These are phyloP conservation scores for Nakataea oryzae DNA, from an alignment of 2,329 filamentous ascomycete genomes.

Conservation along the genomic window DNA sequence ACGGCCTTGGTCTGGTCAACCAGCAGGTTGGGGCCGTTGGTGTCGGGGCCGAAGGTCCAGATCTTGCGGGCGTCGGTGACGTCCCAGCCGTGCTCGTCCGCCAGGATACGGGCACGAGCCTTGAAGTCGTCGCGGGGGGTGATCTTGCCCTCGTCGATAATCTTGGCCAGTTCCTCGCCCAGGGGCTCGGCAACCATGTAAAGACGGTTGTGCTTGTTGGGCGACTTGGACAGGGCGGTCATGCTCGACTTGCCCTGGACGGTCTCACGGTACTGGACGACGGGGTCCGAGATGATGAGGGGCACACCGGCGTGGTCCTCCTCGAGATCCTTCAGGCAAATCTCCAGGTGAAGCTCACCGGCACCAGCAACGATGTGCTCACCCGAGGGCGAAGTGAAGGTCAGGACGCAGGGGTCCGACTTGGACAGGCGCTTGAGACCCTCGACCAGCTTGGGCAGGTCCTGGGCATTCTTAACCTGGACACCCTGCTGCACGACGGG, in stretches of 20 bases:
- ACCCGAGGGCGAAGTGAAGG: slow-evolving; percentile 79
- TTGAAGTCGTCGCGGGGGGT: slow-evolving; percentile 97
- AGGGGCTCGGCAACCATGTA: slow-evolving; percentile 91
- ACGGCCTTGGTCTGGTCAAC: slow-evolving; percentile 99
- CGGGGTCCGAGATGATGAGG: slow-evolving; percentile 94
- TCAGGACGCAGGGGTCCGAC: slow-evolving; percentile 97
- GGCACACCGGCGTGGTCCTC: slow-evolving; percentile 98
- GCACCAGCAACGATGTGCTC: slow-evolving; percentile 99
- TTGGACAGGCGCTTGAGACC: slow-evolving; percentile 99
- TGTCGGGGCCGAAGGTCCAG: slow-evolving; percentile 99
- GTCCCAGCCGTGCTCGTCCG: slow-evolving; percentile 97
- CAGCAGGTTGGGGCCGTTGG: slow-evolving; percentile 93
- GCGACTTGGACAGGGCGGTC: slow-evolving; percentile 96
- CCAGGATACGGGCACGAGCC: slow-evolving; percentile 87
- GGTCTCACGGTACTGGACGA: slow-evolving; percentile 98
- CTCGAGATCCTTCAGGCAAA: slow-evolving; percentile 99
- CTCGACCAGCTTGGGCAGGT: slow-evolving; percentile 98
- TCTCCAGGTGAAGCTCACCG: slow-evolving; percentile 98
- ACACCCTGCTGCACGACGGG: slow-evolving; percentile 98
- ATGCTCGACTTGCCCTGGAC: slow-evolving; percentile 79
- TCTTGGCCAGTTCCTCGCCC: slow-evolving; percentile 79
- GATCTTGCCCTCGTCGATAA: slow-evolving; percentile 90
- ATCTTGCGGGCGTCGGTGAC: slow-evolving; percentile 99
- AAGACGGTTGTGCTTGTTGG: slow-evolving; percentile 99
- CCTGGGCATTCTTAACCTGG: slow-evolving; percentile 99